Conservation (phyloP, 2,329 filamentous ascomycete species). For the Albifimbria verrucaria region DNA sequence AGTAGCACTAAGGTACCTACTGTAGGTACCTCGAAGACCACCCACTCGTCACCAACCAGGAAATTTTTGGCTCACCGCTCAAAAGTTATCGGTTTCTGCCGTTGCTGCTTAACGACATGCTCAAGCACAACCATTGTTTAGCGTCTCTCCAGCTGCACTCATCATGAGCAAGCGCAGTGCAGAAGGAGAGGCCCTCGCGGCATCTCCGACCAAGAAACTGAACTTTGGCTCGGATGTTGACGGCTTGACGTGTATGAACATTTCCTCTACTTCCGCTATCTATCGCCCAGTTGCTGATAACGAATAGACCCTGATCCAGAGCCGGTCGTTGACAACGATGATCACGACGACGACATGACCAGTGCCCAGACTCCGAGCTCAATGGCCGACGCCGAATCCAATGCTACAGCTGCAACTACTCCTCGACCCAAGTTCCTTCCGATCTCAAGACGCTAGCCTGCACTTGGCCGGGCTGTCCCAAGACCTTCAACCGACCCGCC, state of each 20-base stretch:
- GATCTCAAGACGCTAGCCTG: conserved; percentile 76
- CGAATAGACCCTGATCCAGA: background rate
- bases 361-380: conserved; percentile 29
- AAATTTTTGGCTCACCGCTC: conserved; percentile 29
- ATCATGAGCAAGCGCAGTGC: conserved; percentile 32
- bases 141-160: conserved; percentile 9
- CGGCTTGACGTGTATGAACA: conserved; percentile 18
- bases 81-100: conserved; percentile 30
- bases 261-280: background rate
- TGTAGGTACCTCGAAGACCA: background rate
- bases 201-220: conserved; percentile 23
- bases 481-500: conserved; percentile 84
- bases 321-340: conserved; percentile 20
- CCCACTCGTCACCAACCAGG: conserved; percentile 24
- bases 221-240: conserved; percentile 13
- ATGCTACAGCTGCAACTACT: conserved; percentile 30
- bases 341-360: conserved; percentile 29
- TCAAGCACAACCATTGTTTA: conserved; percentile 8
- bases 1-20: background rate
- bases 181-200: conserved; percentile 15
- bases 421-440: conserved; percentile 59
- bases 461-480: conserved; percentile 69
- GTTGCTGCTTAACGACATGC: conserved; percentile 2
- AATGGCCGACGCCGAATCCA: conserved; percentile 26
- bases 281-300: background rate